phyloP scores from a whole-genome alignment of 768 basidiomycete genomes.

The Termitomyces sp. region DNA sequence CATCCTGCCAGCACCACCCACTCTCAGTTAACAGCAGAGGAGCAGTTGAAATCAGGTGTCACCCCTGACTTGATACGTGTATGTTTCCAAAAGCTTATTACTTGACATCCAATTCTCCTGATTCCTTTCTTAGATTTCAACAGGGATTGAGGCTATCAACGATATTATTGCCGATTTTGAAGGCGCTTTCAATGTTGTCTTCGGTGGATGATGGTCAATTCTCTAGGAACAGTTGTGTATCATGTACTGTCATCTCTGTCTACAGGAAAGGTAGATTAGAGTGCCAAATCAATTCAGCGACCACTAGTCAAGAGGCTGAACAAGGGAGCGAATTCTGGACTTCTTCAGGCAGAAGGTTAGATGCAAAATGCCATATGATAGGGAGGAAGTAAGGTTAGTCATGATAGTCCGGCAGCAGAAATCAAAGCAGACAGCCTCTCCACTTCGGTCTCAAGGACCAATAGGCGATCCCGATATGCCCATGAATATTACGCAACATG shows the following conservation, averaged over 20 bases:
- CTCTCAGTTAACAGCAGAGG: slow-evolving; percentile 59
- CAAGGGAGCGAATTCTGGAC: too few relatives aligned
- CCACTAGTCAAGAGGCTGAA: neutral
- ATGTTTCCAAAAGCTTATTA: slow-evolving; percentile 15
- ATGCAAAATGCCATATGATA: neutral
- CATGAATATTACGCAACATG: too few relatives aligned
- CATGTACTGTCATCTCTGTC: neutral
- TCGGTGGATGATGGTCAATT: neutral
- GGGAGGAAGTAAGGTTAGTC: too few relatives aligned
- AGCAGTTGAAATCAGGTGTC: slow-evolving; percentile 66
- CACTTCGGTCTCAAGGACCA: too few relatives aligned
- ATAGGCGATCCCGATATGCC: too few relatives aligned
- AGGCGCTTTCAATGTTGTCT: neutral
- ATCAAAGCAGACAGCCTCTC: too few relatives aligned
- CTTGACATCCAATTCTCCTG: neutral
- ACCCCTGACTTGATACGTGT: slow-evolving; percentile 76
- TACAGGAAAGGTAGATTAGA: too few relatives aligned
- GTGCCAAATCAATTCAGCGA: neutral
- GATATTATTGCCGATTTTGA: slow-evolving; percentile 10
- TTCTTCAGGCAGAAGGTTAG: neutral
- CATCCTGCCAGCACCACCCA: slow-evolving; percentile 81
- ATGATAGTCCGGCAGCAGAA: too few relatives aligned
- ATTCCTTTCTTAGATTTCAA: neutral
- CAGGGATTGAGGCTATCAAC: slow-evolving; percentile 5
- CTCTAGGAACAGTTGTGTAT: neutral